Conservation (phyloP, 352 stramenopile species). For the Globisporangium middletonii region DNA sequence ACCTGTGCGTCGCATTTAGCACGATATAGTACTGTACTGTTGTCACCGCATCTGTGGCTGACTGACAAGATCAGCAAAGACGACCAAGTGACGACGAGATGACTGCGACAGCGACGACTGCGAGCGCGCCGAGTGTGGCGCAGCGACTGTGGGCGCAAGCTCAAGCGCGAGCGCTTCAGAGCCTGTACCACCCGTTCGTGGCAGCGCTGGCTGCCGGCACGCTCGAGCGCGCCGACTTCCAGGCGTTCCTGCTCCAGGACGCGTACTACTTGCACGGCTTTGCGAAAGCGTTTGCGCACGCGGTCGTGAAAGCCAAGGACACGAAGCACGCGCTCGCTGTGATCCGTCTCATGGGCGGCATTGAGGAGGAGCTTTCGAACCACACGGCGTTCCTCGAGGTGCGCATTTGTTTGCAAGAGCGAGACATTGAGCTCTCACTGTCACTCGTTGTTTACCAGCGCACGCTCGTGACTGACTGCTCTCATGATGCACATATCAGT, state of each 20-base stretch:
- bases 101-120: conserved; percentile 2
- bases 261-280: conserved; percentile 50
- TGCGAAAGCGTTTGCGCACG: conserved; percentile 40
- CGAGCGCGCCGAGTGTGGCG: conserved; percentile 7
- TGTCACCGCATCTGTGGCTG: no score
- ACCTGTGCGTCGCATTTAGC: no score
- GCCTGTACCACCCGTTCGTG: conserved; percentile 55
- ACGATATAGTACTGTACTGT: no score
- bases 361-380: conserved; percentile 39
- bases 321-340: conserved; percentile 28
- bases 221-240: conserved; percentile 26
- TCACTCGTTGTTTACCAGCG: background rate
- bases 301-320: conserved; percentile 33
- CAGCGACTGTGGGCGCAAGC: conserved; percentile 30
- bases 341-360: conserved; percentile 34
- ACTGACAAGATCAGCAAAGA: no score
- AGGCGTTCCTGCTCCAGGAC: conserved; percentile 50
- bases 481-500: conserved; percentile 8
- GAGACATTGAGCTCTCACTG: background rate
- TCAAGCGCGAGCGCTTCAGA: conserved; percentile 21
- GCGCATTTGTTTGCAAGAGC: background rate
- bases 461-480: background rate
- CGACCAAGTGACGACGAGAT: background rate
- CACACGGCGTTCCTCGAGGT: conserved; percentile 44
- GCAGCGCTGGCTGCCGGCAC: conserved; percentile 25